Evolutionary conservation across 768 basidiomycete species (phyloP), one percentile per base, ranked within the genome.

Genomic region (Candolleomyces efflorescens): DNA sequence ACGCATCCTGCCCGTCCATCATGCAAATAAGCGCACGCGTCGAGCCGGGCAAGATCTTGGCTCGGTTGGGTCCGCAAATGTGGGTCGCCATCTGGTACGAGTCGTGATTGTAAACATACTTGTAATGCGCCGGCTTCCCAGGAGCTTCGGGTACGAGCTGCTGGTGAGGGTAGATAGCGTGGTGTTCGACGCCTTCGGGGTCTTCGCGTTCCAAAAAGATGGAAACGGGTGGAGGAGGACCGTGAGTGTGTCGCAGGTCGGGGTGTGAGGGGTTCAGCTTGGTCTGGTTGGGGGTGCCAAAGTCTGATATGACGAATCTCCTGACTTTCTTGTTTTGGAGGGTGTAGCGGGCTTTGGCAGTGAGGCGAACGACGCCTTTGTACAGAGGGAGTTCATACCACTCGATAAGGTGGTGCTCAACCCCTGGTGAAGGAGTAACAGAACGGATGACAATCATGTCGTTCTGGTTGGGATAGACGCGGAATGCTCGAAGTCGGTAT

Each of bases 391-490:
- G 57, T 27, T 68, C 59, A 50, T 67, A 66, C 15, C 71, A 65
- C 59, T 74, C 73, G 58, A 73, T 64, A 22, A 69, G 38, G 23
- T 73, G 65, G 26, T 60, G 45, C 39, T 68, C 64, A 11, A 51
- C 20, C 41, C 53, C 24, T 56, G 44, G 56, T 26, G 51, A 36
- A n/a, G 59, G 36, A 5, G 61, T 62, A 12, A 67, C 47, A 13
- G 68, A 62, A 37, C 85, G 82, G 47, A 84, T 73, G 53, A 84
- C 71, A 20, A 86, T 69, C 12, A 86, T 67, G 53, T 82, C 74
- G 9, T 71, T 68, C 64, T 86, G 84, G 13, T 71, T 68, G 2
- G 83, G 82, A 37, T 84, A 65, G 23, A 80, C 73, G 27, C 82
- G 78, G 50, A 83, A 68, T n/a, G 76, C 79, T 55, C 74, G 76